Conservation (phyloP, 768 basidiomycete genomes). For the Leccinum incarnatum region DNA sequence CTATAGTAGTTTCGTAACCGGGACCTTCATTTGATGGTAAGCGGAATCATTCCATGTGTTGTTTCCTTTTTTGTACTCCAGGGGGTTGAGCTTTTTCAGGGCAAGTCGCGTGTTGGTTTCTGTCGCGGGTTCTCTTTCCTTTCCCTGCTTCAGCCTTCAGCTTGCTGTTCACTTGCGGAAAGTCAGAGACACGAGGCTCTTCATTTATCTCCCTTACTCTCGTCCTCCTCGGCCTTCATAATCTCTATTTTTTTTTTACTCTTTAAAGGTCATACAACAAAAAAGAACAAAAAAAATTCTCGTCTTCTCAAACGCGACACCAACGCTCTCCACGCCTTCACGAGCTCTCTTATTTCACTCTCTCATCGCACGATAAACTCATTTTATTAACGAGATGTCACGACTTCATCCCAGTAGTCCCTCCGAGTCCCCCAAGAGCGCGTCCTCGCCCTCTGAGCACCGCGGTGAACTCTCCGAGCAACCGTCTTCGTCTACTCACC, state of each 20-base stretch:
- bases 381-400: slow-evolving; percentile 37
- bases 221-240: slow-evolving; percentile 16
- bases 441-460: slow-evolving; percentile 27
- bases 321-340: slow-evolving; percentile 26
- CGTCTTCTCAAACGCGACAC: slow-evolving; percentile 33
- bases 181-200: slow-evolving; percentile 51
- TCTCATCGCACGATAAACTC: slow-evolving; percentile 27
- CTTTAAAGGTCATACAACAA: slow-evolving; percentile 9
- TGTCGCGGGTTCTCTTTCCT: slow-evolving; percentile 16
- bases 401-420: slow-evolving; percentile 31
- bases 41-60: slow-evolving; percentile 19
- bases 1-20: slow-evolving; percentile 9
- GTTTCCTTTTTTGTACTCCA: slow-evolving; percentile 29
- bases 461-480: slow-evolving; percentile 32
- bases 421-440: slow-evolving; percentile 32
- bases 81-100: slow-evolving; percentile 35
- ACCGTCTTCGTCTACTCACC: slow-evolving; percentile 35
- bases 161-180: slow-evolving; percentile 35
- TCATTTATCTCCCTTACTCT: slow-evolving; percentile 25
- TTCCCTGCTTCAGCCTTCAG: slow-evolving; percentile 16
- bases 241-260: slow-evolving; percentile 13
- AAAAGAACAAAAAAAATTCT: slow-evolving; percentile 15
- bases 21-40: slow-evolving; percentile 24
- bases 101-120: slow-evolving; percentile 28
- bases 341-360: slow-evolving; percentile 31